Evolutionary conservation across 23 red algal species (phyloP).

Genomic region (Gracilaria caudata): DNA sequence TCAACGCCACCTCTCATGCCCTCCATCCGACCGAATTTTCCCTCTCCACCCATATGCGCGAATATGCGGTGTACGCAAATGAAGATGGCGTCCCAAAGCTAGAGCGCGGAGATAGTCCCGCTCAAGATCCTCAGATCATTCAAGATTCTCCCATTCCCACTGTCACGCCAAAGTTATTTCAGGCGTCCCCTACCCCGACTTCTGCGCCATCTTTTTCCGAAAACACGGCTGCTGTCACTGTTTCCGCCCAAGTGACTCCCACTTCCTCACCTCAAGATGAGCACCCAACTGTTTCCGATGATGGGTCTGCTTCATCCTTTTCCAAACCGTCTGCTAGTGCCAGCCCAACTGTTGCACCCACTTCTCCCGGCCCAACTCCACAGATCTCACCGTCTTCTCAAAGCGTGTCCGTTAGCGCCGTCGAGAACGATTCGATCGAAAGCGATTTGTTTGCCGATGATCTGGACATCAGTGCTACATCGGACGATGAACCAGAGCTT

Average conservation of each 20-base stretch:
- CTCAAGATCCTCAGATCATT: constrained; percentile 45
- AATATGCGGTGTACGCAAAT: constrained; percentile 32
- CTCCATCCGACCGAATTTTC: not conserved
- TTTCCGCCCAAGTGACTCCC: not conserved
- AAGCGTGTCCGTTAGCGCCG: not conserved
- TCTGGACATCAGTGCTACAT: constrained; percentile 1
- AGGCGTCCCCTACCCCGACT: not conserved
- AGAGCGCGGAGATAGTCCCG: constrained; percentile 43
- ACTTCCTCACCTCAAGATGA: not conserved
- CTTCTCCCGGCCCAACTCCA: not conserved
- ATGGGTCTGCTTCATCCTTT: not conserved
- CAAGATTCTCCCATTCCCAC: constrained; percentile 26
- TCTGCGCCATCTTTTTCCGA: not conserved
- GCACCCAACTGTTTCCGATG: constrained; percentile 10
- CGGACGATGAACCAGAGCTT: not conserved
- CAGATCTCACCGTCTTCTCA: not conserved
- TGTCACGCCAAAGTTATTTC: not conserved
- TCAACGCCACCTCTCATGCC: constrained; percentile 34
- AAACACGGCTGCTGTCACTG: not conserved
- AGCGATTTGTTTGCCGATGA: not conserved
- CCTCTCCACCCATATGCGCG: constrained; percentile 9
- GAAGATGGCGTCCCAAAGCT: constrained; percentile 50
- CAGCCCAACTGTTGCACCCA: not conserved
- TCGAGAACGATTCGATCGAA: not conserved
- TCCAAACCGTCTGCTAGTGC: not conserved